phyloP scores from a whole-genome alignment of 2,329 filamentous ascomycete species.

The Ascochyta viciae-villosae region DNA sequence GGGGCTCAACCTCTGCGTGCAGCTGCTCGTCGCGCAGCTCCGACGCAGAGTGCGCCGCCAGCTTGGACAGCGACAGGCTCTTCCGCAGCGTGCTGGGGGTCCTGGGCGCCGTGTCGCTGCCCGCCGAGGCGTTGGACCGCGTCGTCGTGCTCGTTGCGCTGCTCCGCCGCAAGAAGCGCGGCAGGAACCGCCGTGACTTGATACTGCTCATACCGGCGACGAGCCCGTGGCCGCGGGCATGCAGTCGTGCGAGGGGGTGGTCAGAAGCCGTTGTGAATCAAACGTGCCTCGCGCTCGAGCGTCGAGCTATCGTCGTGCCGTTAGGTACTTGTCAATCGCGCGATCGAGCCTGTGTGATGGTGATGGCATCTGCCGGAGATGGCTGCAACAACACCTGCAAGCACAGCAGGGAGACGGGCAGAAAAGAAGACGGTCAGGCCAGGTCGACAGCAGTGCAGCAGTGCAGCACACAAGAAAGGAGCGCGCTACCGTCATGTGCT shows the following conservation, averaged over 20 bases:
- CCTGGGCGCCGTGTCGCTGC: constrained; percentile 28
- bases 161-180: constrained; percentile 39
- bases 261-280: constrained; percentile 2
- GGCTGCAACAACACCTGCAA: background rate
- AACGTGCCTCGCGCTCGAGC: background rate
- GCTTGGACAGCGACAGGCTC: constrained; percentile 42
- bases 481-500: background rate
- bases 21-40: constrained; percentile 9
- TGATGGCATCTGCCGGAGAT: constrained; percentile 1
- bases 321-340: too few relatives aligned
- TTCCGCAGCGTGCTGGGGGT: constrained; percentile 32
- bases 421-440: constrained; percentile 18
- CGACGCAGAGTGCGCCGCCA: constrained; percentile 30
- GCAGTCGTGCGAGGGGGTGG: constrained; percentile 8
- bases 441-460: constrained; percentile 3
- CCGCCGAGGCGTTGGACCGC: constrained; percentile 32
- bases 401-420: background rate
- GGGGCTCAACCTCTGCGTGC: constrained; percentile 15
- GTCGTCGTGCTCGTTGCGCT: constrained; percentile 35
- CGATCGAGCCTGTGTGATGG: background rate
- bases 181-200: constrained; percentile 42
- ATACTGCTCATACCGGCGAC: constrained; percentile 43
- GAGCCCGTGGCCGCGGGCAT: constrained; percentile 30
- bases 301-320: background rate
- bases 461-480: constrained; percentile 5